phyloP scores from a whole-genome alignment of 495 filamentous ascomycete genomes.

The Penicillium psychrofluorescens region DNA sequence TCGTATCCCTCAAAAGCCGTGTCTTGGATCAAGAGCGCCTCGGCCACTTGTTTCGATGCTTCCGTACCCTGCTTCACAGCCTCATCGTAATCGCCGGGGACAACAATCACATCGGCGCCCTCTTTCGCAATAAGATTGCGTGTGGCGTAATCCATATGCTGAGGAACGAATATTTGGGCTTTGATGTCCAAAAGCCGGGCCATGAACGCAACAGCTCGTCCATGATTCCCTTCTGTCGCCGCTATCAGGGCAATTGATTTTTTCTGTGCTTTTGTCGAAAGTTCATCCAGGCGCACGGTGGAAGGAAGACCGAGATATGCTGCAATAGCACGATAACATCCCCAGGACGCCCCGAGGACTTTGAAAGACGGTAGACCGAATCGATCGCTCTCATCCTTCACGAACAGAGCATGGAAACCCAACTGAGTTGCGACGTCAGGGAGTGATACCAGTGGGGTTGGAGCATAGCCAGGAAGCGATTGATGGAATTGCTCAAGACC shows the following conservation, averaged over 20 bases:
- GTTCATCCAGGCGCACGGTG: constrained; percentile 26
- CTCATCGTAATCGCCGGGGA: constrained; percentile 53
- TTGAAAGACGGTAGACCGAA: constrained; percentile 69
- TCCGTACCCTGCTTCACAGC: constrained; percentile 40
- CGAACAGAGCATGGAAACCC: constrained; percentile 42
- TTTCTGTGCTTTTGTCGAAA: constrained; percentile 28
- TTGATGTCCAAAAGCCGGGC: constrained; percentile 45
- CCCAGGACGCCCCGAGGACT: constrained; percentile 72
- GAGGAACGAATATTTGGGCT: constrained; percentile 50
- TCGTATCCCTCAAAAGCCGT: constrained; percentile 55
- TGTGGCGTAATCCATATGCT: constrained; percentile 42
- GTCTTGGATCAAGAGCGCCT: constrained; percentile 56
- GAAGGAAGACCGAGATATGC: constrained; percentile 28
- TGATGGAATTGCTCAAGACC: constrained; percentile 38
- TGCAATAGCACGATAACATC: constrained; percentile 47
- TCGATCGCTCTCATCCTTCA: constrained; percentile 54
- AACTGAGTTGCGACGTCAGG: constrained; percentile 48
- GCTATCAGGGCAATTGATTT: constrained; percentile 34
- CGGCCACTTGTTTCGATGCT: constrained; percentile 18
- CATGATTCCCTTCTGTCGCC: constrained; percentile 67
- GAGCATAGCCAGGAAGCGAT: constrained; percentile 40
- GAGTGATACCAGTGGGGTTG: constrained; percentile 44
- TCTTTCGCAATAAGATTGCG: constrained; percentile 47
- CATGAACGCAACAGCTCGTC: constrained; percentile 61
- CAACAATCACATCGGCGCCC: constrained; percentile 45